A percentile compares a stretch with the other conserved stretches of the same genome.
Evolutionary conservation across 1,284 basidiomycete species (phyloP).

Genomic region (Trichosporon sp.): DNA sequence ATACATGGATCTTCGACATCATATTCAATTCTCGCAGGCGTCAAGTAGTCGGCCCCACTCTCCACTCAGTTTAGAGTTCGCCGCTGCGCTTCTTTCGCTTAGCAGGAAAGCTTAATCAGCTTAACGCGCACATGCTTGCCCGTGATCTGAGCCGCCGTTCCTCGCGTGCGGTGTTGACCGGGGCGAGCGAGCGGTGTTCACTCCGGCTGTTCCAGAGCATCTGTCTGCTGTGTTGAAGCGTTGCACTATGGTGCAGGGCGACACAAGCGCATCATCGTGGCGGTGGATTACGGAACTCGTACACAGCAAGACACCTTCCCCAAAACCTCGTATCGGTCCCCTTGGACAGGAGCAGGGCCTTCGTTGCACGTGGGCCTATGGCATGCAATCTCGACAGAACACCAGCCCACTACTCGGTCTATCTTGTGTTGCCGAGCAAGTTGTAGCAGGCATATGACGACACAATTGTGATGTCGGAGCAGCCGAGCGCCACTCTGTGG

Average conservation of each 20-base stretch:
- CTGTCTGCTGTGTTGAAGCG: neutral
- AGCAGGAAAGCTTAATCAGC: neutral
- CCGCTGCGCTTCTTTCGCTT: neutral
- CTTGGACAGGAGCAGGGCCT: no score
- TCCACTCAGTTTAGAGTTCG: neutral
- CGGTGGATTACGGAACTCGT: neutral
- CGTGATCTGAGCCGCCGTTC: neutral
- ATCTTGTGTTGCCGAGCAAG: no score
- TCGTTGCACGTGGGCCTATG: no score
- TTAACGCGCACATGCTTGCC: neutral
- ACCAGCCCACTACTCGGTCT: no score
- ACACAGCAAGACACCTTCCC: no score
- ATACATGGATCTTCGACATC: neutral
- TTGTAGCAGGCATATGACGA: no score
- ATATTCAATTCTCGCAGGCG: neutral
- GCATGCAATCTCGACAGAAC: no score
- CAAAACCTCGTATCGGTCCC: no score
- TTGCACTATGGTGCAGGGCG: neutral
- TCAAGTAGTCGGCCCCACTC: neutral
- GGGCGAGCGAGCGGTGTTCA: neutral
- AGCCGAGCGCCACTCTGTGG: no score
- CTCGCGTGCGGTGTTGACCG: neutral
- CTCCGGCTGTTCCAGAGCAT: neutral
- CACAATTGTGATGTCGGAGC: no score
- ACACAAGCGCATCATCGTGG: neutral